A percentile compares a stretch with the other conserved stretches of the same genome.
Conservation (phyloP, 2,329 filamentous ascomycete genomes). For the Aureobasidium sp. region DNA sequence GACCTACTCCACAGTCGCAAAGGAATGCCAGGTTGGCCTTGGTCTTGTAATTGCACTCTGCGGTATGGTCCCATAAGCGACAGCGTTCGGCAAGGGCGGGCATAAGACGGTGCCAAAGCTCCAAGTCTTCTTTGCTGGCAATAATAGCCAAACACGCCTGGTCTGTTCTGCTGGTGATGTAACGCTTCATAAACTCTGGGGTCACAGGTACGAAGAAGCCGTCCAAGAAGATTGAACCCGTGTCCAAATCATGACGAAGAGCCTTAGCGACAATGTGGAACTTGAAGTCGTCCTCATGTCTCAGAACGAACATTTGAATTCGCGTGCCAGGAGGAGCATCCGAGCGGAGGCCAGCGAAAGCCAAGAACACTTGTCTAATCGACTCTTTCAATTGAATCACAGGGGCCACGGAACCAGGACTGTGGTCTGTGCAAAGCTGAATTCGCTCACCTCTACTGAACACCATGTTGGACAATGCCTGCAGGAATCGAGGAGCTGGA, state of each 20-base stretch:
- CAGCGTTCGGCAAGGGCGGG: slow-evolving; percentile 43
- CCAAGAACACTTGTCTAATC: not conserved
- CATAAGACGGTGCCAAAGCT: slow-evolving; percentile 37
- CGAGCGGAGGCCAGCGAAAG: not conserved
- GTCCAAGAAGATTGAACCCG: slow-evolving; percentile 37
- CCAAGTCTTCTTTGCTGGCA: slow-evolving; percentile 28
- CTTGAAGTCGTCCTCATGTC: slow-evolving; percentile 6
- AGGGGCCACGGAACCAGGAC: slow-evolving; percentile 26
- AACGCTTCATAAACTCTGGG: slow-evolving; percentile 14
- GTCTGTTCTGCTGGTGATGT: not conserved
- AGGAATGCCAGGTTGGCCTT: slow-evolving; percentile 23
- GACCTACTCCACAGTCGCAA: slow-evolving; percentile 40
- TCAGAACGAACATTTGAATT: not conserved
- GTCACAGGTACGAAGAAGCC: slow-evolving; percentile 37
- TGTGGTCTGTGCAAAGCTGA: not conserved
- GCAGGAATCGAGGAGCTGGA: slow-evolving; percentile 15
- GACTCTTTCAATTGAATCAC: slow-evolving; percentile 21
- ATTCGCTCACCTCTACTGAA: slow-evolving; percentile 4
- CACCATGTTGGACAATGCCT: not conserved
- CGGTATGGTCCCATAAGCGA: slow-evolving; percentile 40
- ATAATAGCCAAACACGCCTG: not conserved
- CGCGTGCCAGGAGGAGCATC: not conserved
- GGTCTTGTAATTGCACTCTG: slow-evolving; percentile 36
- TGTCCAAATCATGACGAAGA: slow-evolving; percentile 38
- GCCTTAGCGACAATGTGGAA: slow-evolving; percentile 31